Evolutionary conservation across 1,139 yeast species (phyloP), one percentile per base, ranked within the genome.

Genomic region (Suhomyces ambrosiae): DNA sequence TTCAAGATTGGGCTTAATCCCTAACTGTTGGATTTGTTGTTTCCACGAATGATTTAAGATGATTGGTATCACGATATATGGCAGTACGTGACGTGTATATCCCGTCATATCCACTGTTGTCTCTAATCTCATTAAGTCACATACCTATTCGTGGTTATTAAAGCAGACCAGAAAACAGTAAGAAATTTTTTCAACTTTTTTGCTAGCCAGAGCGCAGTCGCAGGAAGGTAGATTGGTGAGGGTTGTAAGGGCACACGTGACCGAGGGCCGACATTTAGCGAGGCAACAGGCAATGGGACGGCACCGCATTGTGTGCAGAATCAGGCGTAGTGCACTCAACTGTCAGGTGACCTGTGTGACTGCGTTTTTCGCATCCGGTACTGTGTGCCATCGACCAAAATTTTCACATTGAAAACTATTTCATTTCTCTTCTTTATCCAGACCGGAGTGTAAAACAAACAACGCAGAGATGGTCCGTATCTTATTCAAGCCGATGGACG

Each of bases 391-490:
- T 15, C 29, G n/a, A 24, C 25, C 21, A 35, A 27, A 29, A 18
- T 18, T 18, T 18, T 22, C 31, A 39, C 34, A 22, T 34, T 28
- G 26, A 22, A 32, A 43, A 43, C 35, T 32, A 40, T 44, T 44
- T 42, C 33, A 25, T 24, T 21, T 35, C 30, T 26, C 35, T 41
- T 41, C 38, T 48, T 54, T 56, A 62, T 42, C 53, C 45, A 76
- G 86, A 86, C 96, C 96, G 96, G 96, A 88, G 96, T 88, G 95
- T 79, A 65, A 56, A 51, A 61, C 49, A 49, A 63, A 69, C 56
- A 47, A 76, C 95, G 79, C 96, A 88, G 96, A 84, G 96, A 88
- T 88, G 96, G 95, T 86, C 84, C 77, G 95, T 86, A 82, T 76
- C 27, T 21, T 4, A 11, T 15, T 18, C 23, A 21, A 12, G 28